Base-by-base conservation (phyloP, 192 early-diverging fungal species). In the Backusella psychrophila region DNA sequence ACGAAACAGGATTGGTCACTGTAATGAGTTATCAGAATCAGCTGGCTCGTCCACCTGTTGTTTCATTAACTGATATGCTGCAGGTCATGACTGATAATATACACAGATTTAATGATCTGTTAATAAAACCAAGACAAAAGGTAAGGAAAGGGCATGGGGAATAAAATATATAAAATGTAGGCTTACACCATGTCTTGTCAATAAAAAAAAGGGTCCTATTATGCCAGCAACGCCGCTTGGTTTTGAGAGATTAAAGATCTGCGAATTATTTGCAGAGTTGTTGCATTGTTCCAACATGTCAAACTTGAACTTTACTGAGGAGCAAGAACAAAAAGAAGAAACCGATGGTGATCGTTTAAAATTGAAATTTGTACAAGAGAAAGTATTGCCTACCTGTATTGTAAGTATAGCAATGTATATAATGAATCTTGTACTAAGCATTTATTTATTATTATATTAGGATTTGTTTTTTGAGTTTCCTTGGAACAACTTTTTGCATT, bases 401-500 rank as follows among this genome's bases (percentile, higher is more conserved):
- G 82, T 83, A 75, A 76, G 75, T 63, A 8, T 23, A 42, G 6
- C 4, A 36, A 29, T 59, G 26, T 12, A 59, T 26, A 63, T 29
- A 12, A 3, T 56, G 2, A 11, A 9, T 21, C 1, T 56, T 29
- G 26, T 26, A 3, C 11, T 63, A 63, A 63, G 4, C 23, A 21
- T 8, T 63, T 63, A 26, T 29, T 29, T 35, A 6, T 49, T 35
- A 63, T 15, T 7, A 33, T 33, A 33, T 33, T 73, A 80, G 78
- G 89, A 94, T 77, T 82, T 99, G 63, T 98, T 99, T 78, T 99
- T 98, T 87, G 82, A 86, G 31, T 97, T 95, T 78, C 91, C 93
- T 38, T 98, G 97, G 93, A 99, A 99, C 85, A 99, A 99, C 88
- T 97, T 99, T 82, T 79, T 99, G 75, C 98, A 99, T 81, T 96